Evolutionary conservation across 495 filamentous ascomycete genomes (phyloP), one percentile per base, ranked within the genome.

Genomic region (Trichoderma reesei): DNA sequence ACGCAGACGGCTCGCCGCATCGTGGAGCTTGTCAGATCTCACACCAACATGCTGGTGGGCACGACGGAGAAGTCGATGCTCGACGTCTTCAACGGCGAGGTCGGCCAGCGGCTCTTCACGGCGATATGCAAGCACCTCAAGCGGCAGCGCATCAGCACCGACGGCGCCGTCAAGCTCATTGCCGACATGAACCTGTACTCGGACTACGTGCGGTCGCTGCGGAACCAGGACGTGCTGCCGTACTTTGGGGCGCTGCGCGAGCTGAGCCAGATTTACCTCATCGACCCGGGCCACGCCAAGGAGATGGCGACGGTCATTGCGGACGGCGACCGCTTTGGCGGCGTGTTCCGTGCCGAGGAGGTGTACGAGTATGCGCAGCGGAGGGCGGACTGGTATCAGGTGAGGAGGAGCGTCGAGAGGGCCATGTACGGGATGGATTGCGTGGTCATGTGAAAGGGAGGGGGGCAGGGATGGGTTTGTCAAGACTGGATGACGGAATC

Each of bases 391-490:
- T 99, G 95, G 95, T 95, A 88, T 71, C 80, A 83, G 63, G 89
- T 99, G 5, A 88, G 87, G 77, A 83, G 82, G 65, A 85, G 91
- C 63, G 92, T 99, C 26, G 95, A 99, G 81, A 87, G 89, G 76
- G 92, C 91, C 31, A 96, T 98, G 95, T 98, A 97, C 80, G 95
- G 95, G 59, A 81, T 94, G 76, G 95, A 96, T 59, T 98, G 94
- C 72, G 74, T 68, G 46, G 72, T 93, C 60, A 96, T 98, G 92
- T 97, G 80, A 82, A 68, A 26, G 6, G n/a, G 20, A 63, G 42
- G 38, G 33, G 59, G 54, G n/a, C 0, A 20, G 59, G 64, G 64
- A n/a, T n/a, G n/a, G n/a, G n/a, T n/a, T n/a, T n/a, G n/a, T n/a
- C n/a, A n/a, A n/a, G n/a, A n/a, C n/a, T n/a, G n/a, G n/a, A n/a